Evolutionary conservation across 2,329 filamentous ascomycete species (phyloP).

Genomic region (Tolypocladium endophyticum): DNA sequence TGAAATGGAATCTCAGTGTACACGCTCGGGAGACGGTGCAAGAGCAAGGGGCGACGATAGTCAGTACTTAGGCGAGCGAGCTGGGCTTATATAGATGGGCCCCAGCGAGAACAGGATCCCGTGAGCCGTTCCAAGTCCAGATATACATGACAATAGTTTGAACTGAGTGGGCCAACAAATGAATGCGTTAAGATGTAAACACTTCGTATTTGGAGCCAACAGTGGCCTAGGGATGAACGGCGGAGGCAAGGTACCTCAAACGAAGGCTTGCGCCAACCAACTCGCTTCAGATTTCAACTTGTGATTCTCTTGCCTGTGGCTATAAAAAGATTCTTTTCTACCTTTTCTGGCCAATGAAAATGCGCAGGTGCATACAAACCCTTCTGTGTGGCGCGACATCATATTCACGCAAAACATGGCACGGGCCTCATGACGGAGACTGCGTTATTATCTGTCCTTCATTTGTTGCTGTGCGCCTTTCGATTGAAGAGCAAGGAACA

Average conservation of each 20-base stretch:
- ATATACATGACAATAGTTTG: neutral
- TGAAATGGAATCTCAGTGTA: neutral
- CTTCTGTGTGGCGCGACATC: neutral
- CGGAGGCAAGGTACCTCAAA: no score
- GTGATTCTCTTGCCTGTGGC: no score
- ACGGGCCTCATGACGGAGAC: neutral
- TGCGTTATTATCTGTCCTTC: neutral
- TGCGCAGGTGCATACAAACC: neutral
- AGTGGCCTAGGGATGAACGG: neutral
- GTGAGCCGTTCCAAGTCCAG: neutral
- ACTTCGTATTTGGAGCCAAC: neutral
- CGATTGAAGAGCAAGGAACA: neutral
- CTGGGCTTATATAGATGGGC: no score
- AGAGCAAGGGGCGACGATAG: neutral
- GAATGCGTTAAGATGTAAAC: neutral
- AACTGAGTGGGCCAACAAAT: neutral
- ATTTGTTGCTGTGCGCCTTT: neutral
- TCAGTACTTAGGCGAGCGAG: no score
- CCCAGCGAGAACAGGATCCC: neutral
- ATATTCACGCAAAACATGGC: neutral
- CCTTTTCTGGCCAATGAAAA: neutral
- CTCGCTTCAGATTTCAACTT: no score
- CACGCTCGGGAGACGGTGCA: neutral
- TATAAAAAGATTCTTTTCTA: neutral
- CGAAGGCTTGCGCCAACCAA: no score